Evolutionary conservation across 768 basidiomycete genomes (phyloP).

Genomic region (Collybiopsis confluens): DNA sequence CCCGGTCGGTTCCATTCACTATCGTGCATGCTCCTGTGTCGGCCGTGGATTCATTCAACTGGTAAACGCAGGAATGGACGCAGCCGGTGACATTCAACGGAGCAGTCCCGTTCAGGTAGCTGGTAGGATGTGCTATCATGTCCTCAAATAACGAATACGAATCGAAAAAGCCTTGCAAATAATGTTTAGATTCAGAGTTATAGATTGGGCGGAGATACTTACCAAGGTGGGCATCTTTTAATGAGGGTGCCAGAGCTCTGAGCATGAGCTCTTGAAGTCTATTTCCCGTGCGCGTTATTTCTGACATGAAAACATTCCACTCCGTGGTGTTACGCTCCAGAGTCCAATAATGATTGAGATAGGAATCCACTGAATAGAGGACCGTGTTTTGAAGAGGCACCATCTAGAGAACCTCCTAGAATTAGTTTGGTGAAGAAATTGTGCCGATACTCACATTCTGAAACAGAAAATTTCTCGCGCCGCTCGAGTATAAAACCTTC

Average conservation of each 20-base stretch:
- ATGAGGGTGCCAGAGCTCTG: conserved; percentile 38
- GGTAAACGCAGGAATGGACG: conserved; percentile 43
- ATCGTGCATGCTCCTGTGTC: conserved; percentile 27
- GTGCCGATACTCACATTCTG: conserved; percentile 35
- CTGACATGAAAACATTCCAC: conserved; percentile 53
- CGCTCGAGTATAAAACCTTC: conserved; percentile 34
- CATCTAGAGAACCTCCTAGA: conserved; percentile 24
- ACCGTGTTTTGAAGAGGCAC: conserved; percentile 35
- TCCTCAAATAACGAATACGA: conserved; percentile 58
- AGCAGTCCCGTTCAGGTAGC: conserved; percentile 61
- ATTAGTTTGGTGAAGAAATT: neutral
- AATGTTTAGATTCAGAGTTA: neutral
- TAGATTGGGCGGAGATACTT: conserved; percentile 9
- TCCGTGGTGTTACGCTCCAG: conserved; percentile 34
- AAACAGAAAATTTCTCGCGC: conserved; percentile 46
- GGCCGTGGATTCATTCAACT: conserved; percentile 24
- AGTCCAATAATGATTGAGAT: conserved; percentile 32
- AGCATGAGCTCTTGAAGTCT: conserved; percentile 48
- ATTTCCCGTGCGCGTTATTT: conserved; percentile 50
- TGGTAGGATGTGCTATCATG: conserved; percentile 45
- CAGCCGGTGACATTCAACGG: conserved; percentile 56
- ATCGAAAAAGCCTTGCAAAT: conserved; percentile 49
- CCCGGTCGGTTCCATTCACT: conserved; percentile 27
- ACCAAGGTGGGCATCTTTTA: conserved; percentile 59
- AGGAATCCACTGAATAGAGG: conserved; percentile 29